Evolutionary conservation across 495 filamentous ascomycete species (phyloP), one percentile per base, ranked within the genome.

Genomic region (Chaetomidium leptoderma): DNA sequence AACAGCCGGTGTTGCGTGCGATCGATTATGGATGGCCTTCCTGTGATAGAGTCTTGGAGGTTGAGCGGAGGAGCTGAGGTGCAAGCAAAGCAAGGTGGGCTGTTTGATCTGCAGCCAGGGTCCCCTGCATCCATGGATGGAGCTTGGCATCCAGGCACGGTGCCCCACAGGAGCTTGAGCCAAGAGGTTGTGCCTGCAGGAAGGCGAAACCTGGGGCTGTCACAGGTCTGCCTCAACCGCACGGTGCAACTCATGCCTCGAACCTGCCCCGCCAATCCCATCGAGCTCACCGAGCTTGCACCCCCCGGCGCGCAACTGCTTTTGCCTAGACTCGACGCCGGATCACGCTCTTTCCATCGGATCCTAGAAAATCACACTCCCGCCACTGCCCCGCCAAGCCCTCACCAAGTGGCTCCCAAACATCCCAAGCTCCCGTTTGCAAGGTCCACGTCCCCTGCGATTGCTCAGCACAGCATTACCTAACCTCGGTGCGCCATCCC

Each of bases 171-270:
- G 35, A 52, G 49, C 49, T 52, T 19, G 33, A 45, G 53, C 59
- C 53, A 53, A 37, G 51, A 19, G n/a, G 37, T 19, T 24, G 51
- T 56, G 53, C 29, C 50, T 61, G 63, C 59, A 44, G 49, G 13
- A 51, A 47, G 42, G 51, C 64, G 66, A 69, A 69, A 69, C 66
- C 35, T 52, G 57, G 52, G 44, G 53, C 30, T 69, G 66, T 69
- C 59, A 53, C 61, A 63, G 53, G 55, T 53, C 44, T 66, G 66
- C 63, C 37, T 69, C 66, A 69, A 61, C 57, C 59, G 57, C 59
- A 64, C 57, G 57, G 46, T 53, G 57, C 56, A 49, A 64, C 61
- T 55, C 65, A 68, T 68, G 66, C 63, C 46, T 62, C 32, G 37
- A 26, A 26, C 35, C 36, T 53, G 23, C n/a, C 55, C 46, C 36